phyloP scores from a whole-genome alignment of 768 basidiomycete genomes.

The Auricularia heimuer region DNA sequence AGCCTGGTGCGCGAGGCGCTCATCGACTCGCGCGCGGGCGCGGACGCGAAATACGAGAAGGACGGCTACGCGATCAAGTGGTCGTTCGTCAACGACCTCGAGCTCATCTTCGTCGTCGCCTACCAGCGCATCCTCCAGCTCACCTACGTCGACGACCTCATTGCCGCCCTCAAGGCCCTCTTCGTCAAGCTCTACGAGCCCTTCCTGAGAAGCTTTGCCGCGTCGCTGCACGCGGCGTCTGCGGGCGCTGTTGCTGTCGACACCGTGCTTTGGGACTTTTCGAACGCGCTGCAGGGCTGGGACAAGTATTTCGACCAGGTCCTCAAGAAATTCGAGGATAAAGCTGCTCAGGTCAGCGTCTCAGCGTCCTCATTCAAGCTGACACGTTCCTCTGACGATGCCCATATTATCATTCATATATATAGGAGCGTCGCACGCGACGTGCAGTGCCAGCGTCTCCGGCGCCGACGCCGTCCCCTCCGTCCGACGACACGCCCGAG shows the following conservation, averaged over 20 bases:
- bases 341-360: conserved; percentile 50
- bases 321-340: conserved; percentile 62
- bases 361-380: neutral
- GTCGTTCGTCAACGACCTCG: conserved; percentile 91
- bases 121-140: conserved; percentile 95
- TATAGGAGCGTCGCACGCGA: conserved; percentile 59
- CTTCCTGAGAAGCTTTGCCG: conserved; percentile 72
- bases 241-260: conserved; percentile 27
- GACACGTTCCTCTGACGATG: conserved; percentile 3
- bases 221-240: conserved; percentile 63
- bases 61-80: conserved; percentile 92
- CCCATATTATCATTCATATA: neutral
- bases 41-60: conserved; percentile 77
- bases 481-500: neutral
- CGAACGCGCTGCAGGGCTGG: conserved; percentile 67
- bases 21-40: conserved; percentile 43
- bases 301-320: conserved; percentile 71
- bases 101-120: conserved; percentile 94
- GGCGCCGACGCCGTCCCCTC: neutral
- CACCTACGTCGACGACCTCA: conserved; percentile 84
- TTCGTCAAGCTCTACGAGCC: conserved; percentile 85
- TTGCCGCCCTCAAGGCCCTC: conserved; percentile 66
- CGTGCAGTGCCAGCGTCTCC: neutral
- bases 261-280: conserved; percentile 53
- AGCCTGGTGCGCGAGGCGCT: conserved; percentile 82